A percentile compares a stretch with the other conserved stretches of the same genome.
Conservation (phyloP, 2,329 filamentous ascomycete genomes). For the Phialocephala sp. region DNA sequence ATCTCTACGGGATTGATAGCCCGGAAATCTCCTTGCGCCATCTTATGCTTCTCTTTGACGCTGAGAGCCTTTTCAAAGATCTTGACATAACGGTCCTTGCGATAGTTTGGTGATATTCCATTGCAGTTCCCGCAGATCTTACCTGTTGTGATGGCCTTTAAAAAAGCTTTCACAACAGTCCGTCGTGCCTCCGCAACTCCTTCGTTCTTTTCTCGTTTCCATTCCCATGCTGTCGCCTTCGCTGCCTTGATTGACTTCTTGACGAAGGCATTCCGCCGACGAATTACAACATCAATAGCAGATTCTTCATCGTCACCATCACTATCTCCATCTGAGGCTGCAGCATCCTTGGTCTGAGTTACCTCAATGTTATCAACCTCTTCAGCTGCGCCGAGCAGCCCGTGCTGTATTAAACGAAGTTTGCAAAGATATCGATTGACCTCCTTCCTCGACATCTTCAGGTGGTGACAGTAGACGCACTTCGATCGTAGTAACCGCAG, state of each 20-base stretch:
- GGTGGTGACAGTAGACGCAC: conserved; percentile 88
- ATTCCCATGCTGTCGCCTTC: conserved; percentile 48
- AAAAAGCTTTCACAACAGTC: conserved; percentile 79
- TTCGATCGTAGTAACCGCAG: conserved; percentile 84
- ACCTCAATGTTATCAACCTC: conserved; percentile 50
- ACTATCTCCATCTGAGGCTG: conserved; percentile 26
- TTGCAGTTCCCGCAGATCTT: conserved; percentile 71
- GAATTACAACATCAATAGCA: conserved; percentile 54
- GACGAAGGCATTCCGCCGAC: conserved; percentile 70
- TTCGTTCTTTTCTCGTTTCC: conserved; percentile 72
- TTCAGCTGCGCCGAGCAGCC: conserved; percentile 72
- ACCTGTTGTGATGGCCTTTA: conserved; percentile 71
- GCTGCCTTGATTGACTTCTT: conserved; percentile 71
- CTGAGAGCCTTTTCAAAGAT: conserved; percentile 86
- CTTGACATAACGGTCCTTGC: conserved; percentile 91
- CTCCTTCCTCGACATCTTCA: conserved; percentile 78
- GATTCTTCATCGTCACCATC: conserved; percentile 43
- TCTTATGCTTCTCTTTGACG: conserved; percentile 76
- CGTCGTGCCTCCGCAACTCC: conserved; percentile 79
- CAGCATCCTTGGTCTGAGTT: conserved; percentile 31
- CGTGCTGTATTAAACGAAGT: conserved; percentile 83
- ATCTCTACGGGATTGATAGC: conserved; percentile 42
- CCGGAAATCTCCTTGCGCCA: conserved; percentile 71
- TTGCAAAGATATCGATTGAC: conserved; percentile 84
- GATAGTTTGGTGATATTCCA: conserved; percentile 79